Conservation (phyloP, 257 asterid genomes). For the Solanum piurae region DNA sequence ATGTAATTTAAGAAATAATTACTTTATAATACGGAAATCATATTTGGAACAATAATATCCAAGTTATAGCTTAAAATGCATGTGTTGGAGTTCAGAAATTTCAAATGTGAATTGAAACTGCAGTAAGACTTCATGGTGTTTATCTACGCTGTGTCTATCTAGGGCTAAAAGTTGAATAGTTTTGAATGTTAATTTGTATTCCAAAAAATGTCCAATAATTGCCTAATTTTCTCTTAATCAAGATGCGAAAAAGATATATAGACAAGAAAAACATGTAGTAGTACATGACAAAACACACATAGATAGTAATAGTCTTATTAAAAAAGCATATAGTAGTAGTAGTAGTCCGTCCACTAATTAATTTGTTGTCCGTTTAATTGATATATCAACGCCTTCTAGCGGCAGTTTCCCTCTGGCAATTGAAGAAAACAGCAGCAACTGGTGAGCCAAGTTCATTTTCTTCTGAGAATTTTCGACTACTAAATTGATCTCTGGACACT, state of each 20-base stretch:
- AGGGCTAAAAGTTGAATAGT: not conserved
- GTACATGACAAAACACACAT: not conserved
- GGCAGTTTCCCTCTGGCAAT: conserved; percentile 90
- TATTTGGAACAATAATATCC: not conserved
- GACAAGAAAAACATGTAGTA: not conserved
- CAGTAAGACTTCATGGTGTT: not conserved
- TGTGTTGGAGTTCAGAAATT: not conserved
- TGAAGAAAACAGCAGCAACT: conserved; percentile 80
- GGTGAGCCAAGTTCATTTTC: conserved; percentile 60
- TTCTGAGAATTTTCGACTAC: conserved; percentile 45
- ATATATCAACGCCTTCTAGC: conserved; percentile 40
- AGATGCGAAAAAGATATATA: not conserved
- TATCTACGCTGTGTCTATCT: not conserved
- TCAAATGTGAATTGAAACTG: not conserved
- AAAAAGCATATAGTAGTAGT: not conserved
- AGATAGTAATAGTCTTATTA: not conserved
- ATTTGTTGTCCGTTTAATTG: not conserved
- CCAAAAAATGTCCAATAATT: not conserved
- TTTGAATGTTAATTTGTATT: not conserved
- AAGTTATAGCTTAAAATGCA: not conserved
- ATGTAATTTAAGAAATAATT: not conserved
- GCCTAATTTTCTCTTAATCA: not conserved
- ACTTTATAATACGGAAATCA: not conserved
- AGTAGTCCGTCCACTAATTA: not conserved
- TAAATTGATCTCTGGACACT: conserved; percentile 44